phyloP scores from a whole-genome alignment of 2,329 filamentous ascomycete species.

The Sporothrix brasiliensis region DNA sequence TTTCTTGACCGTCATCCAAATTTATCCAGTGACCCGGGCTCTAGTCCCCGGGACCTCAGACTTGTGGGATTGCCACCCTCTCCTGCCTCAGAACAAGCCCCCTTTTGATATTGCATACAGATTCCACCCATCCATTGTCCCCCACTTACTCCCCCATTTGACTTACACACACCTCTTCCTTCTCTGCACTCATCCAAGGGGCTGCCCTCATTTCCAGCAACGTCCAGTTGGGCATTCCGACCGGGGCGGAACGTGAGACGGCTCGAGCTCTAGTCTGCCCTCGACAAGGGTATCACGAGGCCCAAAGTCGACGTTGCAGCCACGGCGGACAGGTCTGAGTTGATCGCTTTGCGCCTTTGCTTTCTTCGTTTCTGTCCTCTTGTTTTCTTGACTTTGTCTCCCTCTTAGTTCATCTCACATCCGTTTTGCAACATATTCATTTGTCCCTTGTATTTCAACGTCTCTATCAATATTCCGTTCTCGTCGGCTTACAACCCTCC shows the following conservation, averaged over 20 bases:
- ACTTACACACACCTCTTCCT: constrained; percentile 18
- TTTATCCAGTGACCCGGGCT: background rate
- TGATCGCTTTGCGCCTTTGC: background rate
- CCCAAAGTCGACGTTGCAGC: background rate
- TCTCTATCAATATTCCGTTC: background rate
- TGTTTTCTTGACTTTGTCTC: background rate
- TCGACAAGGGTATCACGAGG: constrained; percentile 29
- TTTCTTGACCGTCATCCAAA: constrained; percentile 11
- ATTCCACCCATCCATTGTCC: background rate
- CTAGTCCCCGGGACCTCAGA: background rate
- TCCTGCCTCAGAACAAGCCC: background rate
- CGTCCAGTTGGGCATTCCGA: constrained; percentile 3
- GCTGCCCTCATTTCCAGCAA: background rate
- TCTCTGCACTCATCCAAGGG: constrained; percentile 3
- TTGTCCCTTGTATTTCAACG: constrained; percentile 2
- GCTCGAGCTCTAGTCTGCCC: constrained; percentile 23
- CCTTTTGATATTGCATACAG: constrained; percentile 13
- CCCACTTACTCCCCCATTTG: constrained; percentile 11
- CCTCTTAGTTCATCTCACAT: background rate
- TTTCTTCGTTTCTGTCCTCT: background rate
- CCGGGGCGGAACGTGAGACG: constrained; percentile 23
- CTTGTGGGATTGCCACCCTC: background rate
- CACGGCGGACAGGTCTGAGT: constrained; percentile 7
- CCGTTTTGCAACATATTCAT: background rate
- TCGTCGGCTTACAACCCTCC: constrained; percentile 13